phyloP scores from a whole-genome alignment of 208 protist genomes.

The Leishmania braziliensis region DNA sequence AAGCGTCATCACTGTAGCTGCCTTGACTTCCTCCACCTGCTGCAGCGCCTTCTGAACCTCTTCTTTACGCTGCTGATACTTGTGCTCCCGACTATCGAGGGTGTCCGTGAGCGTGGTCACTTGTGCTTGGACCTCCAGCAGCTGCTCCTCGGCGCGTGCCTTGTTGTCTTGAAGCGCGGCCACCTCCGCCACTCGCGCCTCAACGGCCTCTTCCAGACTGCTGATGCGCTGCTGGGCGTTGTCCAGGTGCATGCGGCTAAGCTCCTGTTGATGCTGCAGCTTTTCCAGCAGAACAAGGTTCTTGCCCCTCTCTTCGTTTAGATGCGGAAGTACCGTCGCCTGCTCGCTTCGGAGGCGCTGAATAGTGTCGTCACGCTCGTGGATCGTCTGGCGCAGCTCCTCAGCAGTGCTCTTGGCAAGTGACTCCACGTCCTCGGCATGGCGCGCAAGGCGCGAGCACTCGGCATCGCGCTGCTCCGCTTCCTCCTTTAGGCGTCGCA shows the following conservation, averaged over 20 bases:
- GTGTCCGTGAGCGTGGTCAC: constrained; percentile 28
- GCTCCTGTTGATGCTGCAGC: constrained; percentile 54
- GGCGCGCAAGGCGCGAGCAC: constrained; percentile 39
- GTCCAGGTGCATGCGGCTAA: constrained; percentile 28
- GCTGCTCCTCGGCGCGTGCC: constrained; percentile 20
- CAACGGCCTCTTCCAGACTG: constrained; percentile 26
- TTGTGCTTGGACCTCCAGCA: constrained; percentile 19
- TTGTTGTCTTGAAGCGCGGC: constrained; percentile 24
- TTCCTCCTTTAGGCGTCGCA: constrained; percentile 27
- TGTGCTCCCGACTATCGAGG: constrained; percentile 38
- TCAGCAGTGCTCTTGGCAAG: constrained; percentile 51
- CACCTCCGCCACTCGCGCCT: constrained; percentile 22
- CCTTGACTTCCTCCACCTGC: constrained; percentile 38
- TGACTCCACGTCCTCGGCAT: constrained; percentile 64
- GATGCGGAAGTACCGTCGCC: constrained; percentile 36
- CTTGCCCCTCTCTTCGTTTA: constrained; percentile 50
- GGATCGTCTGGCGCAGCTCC: constrained; percentile 45
- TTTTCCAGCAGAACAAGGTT: constrained; percentile 56
- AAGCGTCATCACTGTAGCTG: constrained; percentile 27
- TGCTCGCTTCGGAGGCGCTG: constrained; percentile 52
- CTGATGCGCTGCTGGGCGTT: constrained; percentile 31
- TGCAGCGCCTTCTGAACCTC: constrained; percentile 38
- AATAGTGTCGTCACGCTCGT: constrained; percentile 49
- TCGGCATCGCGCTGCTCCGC: constrained; percentile 44
- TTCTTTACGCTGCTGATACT: constrained; percentile 48